phyloP scores from a whole-genome alignment of 75 land plant species.

The Gnetum montanum region DNA sequence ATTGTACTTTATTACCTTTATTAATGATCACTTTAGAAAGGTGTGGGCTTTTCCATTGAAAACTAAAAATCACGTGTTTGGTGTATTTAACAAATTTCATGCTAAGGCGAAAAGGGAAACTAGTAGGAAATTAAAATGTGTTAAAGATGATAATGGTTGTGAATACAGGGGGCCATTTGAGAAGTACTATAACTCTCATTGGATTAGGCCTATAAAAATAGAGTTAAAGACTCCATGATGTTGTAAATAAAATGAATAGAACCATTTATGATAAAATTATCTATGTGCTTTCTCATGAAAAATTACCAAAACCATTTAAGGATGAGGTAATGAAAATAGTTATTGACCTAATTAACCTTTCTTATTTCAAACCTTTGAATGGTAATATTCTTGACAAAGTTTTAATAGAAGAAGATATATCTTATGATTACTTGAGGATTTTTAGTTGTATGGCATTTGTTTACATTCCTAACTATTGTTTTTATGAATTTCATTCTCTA shows the following conservation, averaged over 20 bases:
- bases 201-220: slow-evolving; percentile 14
- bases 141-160: slow-evolving; percentile 18
- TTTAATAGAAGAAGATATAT: neutral
- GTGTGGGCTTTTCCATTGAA: slow-evolving; percentile 15
- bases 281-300: slow-evolving; percentile 7
- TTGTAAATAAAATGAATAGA: slow-evolving; percentile 23
- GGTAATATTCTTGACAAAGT: slow-evolving; percentile 1
- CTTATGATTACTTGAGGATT: slow-evolving; percentile 5
- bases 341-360: slow-evolving; percentile 1
- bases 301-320: slow-evolving; percentile 5
- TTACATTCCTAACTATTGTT: too few relatives aligned
- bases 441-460: slow-evolving; percentile 19
- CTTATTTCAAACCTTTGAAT: neutral
- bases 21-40: slow-evolving; percentile 25
- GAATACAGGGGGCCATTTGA: slow-evolving; percentile 16
- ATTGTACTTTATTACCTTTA: slow-evolving; percentile 23
- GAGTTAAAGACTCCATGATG: slow-evolving; percentile 9
- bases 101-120: slow-evolving; percentile 12
- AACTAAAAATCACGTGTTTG: slow-evolving; percentile 23
- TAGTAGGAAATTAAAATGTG: slow-evolving; percentile 11
- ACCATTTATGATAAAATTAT: slow-evolving; percentile 10
- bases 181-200: slow-evolving; percentile 8
- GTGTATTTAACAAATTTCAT: slow-evolving; percentile 16
- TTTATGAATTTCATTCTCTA: too few relatives aligned
- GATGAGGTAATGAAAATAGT: slow-evolving; percentile 6